phyloP scores from a whole-genome alignment of 2,329 filamentous ascomycete species.

The Xylariaceae sp. region DNA sequence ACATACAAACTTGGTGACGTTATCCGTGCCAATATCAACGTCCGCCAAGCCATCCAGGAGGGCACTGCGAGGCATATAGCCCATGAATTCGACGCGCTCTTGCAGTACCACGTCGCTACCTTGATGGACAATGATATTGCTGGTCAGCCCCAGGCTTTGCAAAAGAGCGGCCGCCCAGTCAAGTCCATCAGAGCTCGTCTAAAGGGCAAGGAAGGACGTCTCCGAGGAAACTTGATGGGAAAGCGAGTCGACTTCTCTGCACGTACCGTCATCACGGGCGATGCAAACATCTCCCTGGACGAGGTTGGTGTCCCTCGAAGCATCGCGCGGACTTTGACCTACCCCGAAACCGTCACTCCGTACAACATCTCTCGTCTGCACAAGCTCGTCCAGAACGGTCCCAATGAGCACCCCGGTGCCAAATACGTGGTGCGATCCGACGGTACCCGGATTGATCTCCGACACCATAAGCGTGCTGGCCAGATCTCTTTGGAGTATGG shows the following conservation, averaged over 20 bases:
- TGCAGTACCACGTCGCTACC: constrained; percentile 97
- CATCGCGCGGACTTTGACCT: constrained; percentile 89
- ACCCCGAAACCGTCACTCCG: constrained; percentile 93
- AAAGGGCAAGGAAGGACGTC: constrained; percentile 97
- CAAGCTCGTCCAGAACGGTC: constrained; percentile 83
- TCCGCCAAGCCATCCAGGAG: constrained; percentile 83
- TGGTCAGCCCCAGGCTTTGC: constrained; percentile 85
- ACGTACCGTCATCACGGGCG: constrained; percentile 98
- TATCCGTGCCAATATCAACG: constrained; percentile 93
- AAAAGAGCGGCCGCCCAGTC: constrained; percentile 93
- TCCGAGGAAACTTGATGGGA: constrained; percentile 98
- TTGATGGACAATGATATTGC: constrained; percentile 99
- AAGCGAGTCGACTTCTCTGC: constrained; percentile 99
- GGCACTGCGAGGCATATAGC: constrained; percentile 89
- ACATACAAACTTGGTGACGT: constrained; percentile 99
- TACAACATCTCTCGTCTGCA: constrained; percentile 96
- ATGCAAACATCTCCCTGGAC: constrained; percentile 91
- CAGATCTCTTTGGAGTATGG: constrained; percentile 88
- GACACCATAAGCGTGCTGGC: constrained; percentile 83
- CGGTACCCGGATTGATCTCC: constrained; percentile 88
- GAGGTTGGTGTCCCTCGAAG: constrained; percentile 95
- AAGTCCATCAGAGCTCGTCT: constrained; percentile 95
- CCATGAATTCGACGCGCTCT: constrained; percentile 80
- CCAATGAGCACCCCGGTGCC: constrained; percentile 90
- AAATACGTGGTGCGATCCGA: constrained; percentile 94